Percentiles rank a stretch among this genome's conserved stretches.
phyloP scores from a whole-genome alignment of 306 rosid species.

The Citrullus mucosospermus region DNA sequence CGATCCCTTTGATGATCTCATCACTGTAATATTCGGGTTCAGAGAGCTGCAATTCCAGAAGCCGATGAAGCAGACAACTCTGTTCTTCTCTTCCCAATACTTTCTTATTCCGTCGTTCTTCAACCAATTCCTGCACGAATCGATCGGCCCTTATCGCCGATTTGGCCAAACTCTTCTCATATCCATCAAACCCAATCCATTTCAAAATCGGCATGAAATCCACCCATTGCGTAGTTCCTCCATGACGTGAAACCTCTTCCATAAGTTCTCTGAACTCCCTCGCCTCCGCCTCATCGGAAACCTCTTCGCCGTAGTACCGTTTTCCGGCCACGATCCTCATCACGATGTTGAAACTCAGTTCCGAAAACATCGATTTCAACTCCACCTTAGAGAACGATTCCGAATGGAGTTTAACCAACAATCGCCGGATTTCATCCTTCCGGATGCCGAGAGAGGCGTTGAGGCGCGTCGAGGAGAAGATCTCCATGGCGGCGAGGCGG shows the following conservation, averaged over 20 bases:
- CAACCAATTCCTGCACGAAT: conserved; percentile 37
- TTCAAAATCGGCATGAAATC: conserved; percentile 11
- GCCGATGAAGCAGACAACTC: conserved; percentile 30
- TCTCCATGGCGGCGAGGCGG: conserved; percentile 34
- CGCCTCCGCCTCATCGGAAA: conserved; percentile 20
- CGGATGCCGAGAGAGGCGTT: conserved; percentile 18
- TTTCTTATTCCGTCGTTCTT: conserved; percentile 18
- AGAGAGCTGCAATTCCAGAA: conserved; percentile 31
- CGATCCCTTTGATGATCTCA: conserved; percentile 49
- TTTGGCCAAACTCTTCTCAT: conserved; percentile 1
- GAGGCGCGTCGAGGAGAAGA: conserved; percentile 25
- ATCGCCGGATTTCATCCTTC: conserved; percentile 25
- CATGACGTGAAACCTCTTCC: conserved; percentile 9
- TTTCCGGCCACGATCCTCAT: conserved; percentile 56
- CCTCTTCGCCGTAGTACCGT: conserved; percentile 31
- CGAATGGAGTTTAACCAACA: conserved; percentile 16
- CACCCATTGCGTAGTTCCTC: conserved; percentile 2
- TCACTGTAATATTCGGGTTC: conserved; percentile 53
- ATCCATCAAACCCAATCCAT: not conserved
- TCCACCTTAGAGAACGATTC: conserved; percentile 25
- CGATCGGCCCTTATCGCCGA: not conserved
- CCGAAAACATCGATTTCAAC: conserved; percentile 27
- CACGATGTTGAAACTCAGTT: conserved; percentile 33
- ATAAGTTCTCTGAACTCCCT: conserved; percentile 27
- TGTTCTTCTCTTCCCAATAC: not conserved